phyloP scores from a whole-genome alignment of 2,329 filamentous ascomycete genomes.

The Zymoseptoria pseudotritici region DNA sequence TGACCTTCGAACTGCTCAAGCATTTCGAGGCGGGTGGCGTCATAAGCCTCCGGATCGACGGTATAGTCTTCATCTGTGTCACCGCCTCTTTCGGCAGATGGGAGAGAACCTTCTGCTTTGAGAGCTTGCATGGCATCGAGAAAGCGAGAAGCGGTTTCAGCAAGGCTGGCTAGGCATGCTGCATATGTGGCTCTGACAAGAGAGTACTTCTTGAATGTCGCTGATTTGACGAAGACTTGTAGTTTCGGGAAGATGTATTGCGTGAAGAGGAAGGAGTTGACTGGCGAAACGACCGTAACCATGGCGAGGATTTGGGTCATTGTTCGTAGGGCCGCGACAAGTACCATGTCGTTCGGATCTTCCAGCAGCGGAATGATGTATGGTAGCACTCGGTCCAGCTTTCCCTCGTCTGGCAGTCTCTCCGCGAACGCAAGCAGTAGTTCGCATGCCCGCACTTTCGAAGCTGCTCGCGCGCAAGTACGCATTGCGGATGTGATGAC shows the following conservation, averaged over 20 bases:
- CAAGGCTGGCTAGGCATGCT: conserved; percentile 80
- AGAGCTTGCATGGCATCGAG: conserved; percentile 87
- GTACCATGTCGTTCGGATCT: conserved; percentile 76
- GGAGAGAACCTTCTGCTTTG: conserved; percentile 72
- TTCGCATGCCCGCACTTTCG: conserved; percentile 82
- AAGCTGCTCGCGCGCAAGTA: conserved; percentile 81
- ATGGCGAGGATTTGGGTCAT: conserved; percentile 83
- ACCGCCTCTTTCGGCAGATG: conserved; percentile 67
- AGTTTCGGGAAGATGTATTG: conserved; percentile 58
- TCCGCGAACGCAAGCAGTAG: conserved; percentile 87
- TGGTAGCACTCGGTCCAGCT: conserved; percentile 84
- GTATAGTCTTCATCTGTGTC: conserved; percentile 53
- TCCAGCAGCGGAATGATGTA: conserved; percentile 78
- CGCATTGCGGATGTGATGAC: conserved; percentile 81
- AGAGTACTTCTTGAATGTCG: conserved; percentile 43
- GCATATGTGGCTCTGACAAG: conserved; percentile 86
- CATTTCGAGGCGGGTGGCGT: conserved; percentile 76
- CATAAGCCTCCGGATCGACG: conserved; percentile 75
- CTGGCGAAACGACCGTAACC: conserved; percentile 75
- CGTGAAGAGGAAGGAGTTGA: conserved; percentile 60
- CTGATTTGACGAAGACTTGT: conserved; percentile 48
- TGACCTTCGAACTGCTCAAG: conserved; percentile 78
- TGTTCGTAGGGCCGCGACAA: conserved; percentile 75
- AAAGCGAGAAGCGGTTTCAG: conserved; percentile 75
- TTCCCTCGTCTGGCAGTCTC: conserved; percentile 86